A percentile compares a stretch with the other conserved stretches of the same genome.
These are phyloP conservation scores for Aspergillus fijiensis DNA, from an alignment of 2,329 filamentous ascomycete species.

Conservation along the genomic window DNA sequence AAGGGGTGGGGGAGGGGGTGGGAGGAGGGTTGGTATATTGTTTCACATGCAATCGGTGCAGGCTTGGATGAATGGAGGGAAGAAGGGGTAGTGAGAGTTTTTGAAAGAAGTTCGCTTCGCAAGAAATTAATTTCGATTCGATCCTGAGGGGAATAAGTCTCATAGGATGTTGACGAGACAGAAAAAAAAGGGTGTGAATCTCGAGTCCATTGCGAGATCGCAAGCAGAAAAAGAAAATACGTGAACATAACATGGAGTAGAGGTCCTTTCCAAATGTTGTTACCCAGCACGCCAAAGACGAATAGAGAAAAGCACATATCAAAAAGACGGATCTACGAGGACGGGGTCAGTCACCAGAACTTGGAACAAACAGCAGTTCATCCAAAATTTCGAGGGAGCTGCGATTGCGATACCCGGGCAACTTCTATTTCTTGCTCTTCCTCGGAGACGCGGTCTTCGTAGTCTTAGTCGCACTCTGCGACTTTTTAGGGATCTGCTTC, in stretches of 20 bases:
- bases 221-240: neutral
- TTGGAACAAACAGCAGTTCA: too few species aligned
- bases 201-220: neutral
- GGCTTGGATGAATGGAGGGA: neutral
- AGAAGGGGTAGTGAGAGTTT: neutral
- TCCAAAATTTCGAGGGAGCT: too few species aligned
- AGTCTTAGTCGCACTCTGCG: neutral
- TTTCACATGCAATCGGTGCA: neutral
- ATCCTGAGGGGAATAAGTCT: neutral
- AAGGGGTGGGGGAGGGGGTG: neutral
- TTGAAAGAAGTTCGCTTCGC: neutral
- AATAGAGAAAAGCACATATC: too few species aligned
- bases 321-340: too few species aligned
- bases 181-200: neutral
- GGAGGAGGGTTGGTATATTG: too few species aligned
- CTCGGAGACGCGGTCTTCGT: conserved; percentile 1
- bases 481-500: conserved; percentile 4
- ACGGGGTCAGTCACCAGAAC: too few species aligned
- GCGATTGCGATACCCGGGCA: neutral
- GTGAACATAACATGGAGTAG: too few species aligned
- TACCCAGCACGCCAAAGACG: neutral
- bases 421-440: neutral
- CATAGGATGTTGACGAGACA: neutral
- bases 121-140: neutral
- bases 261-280: neutral